Evolutionary conservation across 768 basidiomycete species (phyloP), one percentile per base, ranked within the genome.

Genomic region (Rhodotorula toruloides): DNA sequence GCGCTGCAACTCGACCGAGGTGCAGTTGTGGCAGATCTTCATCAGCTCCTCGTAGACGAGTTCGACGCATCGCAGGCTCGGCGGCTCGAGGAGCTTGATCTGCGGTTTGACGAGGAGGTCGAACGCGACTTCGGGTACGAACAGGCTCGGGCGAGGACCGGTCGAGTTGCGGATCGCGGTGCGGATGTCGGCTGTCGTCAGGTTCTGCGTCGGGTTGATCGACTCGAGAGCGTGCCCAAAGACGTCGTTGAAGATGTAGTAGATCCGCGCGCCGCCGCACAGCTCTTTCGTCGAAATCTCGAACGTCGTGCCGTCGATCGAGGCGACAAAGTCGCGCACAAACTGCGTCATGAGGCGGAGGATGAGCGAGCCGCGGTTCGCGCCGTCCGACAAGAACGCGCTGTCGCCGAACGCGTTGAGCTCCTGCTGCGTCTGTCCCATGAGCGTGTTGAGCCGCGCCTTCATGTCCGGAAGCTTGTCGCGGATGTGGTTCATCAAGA

Each of bases 401-500:
- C 89, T 83, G 75, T 96, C 96, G 27, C 96, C 96, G 75, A 96
- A 98, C 9, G 92, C 87, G 78, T 91, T 90, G 48, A 99, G 83
- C 77, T 99, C 96, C 77, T 99, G 96, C 76, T 97, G 94, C 13
- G 96, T 91, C 79, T 99, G 96, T 22, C 94, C 93, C 90, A 98
- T 98, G n/a, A 75, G 80, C 5, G 96, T 99, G 76, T 98, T 99
- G 65, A 99, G 80, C 27, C 92, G 84, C 22, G 96, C 96, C 78
- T 99, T 99, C 96, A 99, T 98, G 78, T 99, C 96, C 0, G 96
- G 96, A 43, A 99, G 83, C 78, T 98, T 99, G 75, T 99, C 96
- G 65, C 96, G 86, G 70, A 99, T 98, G 76, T 99, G 96, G 76
- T 90, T 90, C 84, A 99, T 86, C 67, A 99, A 79, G 39, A 97